Percentiles rank a stretch among this genome's conserved stretches.
Evolutionary conservation across 257 asterid species (phyloP).

Genomic region (Fraxinus excelsior): DNA sequence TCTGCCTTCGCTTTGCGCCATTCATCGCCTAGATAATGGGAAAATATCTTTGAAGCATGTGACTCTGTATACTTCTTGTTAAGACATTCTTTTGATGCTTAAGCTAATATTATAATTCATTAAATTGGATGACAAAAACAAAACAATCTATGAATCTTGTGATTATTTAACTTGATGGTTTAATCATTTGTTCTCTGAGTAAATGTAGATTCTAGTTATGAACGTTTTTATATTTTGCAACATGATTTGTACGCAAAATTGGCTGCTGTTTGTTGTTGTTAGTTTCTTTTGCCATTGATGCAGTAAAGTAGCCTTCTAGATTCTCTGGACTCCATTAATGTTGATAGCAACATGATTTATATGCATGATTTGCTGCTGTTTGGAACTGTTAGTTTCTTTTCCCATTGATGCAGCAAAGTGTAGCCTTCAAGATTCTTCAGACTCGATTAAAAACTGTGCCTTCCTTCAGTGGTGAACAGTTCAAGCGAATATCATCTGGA

Average conservation of each 20-base stretch:
- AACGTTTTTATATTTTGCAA: neutral
- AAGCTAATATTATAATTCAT: neutral
- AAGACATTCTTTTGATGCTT: neutral
- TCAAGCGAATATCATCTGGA: constrained; percentile 49
- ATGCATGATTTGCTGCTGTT: neutral
- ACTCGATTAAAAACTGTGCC: constrained; percentile 96
- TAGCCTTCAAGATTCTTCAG: constrained; percentile 89
- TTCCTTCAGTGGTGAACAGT: constrained; percentile 63
- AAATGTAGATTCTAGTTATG: constrained; percentile 4
- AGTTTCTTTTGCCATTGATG: too few relatives aligned
- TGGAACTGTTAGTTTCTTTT: constrained; percentile 19
- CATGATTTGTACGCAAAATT: too few relatives aligned
- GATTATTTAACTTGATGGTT: constrained; percentile 8
- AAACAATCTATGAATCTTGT: neutral
- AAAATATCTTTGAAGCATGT: neutral
- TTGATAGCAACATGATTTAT: neutral
- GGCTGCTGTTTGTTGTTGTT: too few relatives aligned
- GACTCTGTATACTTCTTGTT: neutral
- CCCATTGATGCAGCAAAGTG: constrained; percentile 80
- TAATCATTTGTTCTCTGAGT: neutral
- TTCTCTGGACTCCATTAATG: neutral
- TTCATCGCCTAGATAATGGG: neutral
- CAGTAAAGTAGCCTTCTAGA: too few relatives aligned
- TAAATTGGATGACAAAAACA: neutral
- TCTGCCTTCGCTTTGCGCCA: neutral